Evolutionary conservation across 2,329 filamentous ascomycete genomes (phyloP), one percentile per base, ranked within the genome.

Genomic region (Aspergillus proliferans): DNA sequence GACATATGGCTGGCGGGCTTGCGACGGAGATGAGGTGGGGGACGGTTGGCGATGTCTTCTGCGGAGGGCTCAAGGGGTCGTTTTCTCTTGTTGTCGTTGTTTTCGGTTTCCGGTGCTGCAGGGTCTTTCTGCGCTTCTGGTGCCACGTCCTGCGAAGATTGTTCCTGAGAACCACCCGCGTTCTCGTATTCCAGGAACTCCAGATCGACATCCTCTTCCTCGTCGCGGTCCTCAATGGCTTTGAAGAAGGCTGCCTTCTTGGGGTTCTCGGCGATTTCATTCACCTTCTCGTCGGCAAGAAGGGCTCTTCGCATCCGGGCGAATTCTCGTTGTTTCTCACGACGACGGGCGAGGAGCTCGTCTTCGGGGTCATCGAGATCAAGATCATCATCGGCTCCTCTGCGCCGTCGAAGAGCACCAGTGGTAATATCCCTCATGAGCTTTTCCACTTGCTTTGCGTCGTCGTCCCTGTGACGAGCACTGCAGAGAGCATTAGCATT

Each of bases 291-390:
- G 61, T 97, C 91, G 21, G 87, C 79, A 43, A 95, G 80, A 7
- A 98, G 78, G 6, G 91, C 87, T 66, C 89, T 90, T 49, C 90
- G 86, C 86, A 95, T 94, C 71, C 88, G 88, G 33, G 87, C 87
- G 68, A 95, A 95, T 62, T 96, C 88, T 36, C 85, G 80, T 46
- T 89, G 85, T 75, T 94, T 95, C 75, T 86, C 83, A 45, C 88
- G 83, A 42, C 87, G 83, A 41, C 83, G 81, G 26, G 92, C 87
- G 15, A 86, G 82, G 10, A 62, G 65, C 54, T 87, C 89, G 58
- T 96, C 92, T 57, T 96, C 92, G 2, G 88, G 92, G 66, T 97
- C 93, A 4, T 89, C 91, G 19, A 95, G 80, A 59, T 92, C 87
- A 54, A 91, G 85, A 59, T 91, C 87, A 64, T 87, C 79, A 53